Base-by-base conservation (phyloP, 2,329 filamentous ascomycete species). In the Ilyonectria robusta region DNA sequence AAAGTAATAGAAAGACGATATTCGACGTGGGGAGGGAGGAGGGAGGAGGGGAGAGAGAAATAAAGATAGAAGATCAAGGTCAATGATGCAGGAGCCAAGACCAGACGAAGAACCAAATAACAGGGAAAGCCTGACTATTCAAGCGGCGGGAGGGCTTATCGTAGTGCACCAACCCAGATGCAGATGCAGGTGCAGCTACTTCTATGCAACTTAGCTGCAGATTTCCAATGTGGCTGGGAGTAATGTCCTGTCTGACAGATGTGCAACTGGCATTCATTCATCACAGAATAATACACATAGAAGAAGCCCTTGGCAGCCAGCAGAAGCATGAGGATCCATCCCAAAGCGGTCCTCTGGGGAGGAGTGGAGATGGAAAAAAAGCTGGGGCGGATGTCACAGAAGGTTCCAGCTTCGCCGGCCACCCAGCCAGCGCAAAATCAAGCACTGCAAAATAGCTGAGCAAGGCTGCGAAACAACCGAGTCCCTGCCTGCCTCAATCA, bases 391-490 rank as follows among this genome's bases (percentile, higher is more conserved):
- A 40, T 33, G 31, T 10, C n/a, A 10, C 53, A 58, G 29, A 47
- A 59, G 56, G 29, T 58, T 56, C 53, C 53, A 56, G 53, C 48
- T n/a, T 40, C 11, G 26, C 26, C 26, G 26, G 26, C 26, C 26
- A 26, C 26, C 26, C 26, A 26, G 4, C 15, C 13, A n/a, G 37
- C 50, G 13, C 35, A 47, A 29, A 35, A 35, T 42, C 60, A 33
- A 53, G 54, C 44, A 21, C 21, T 21, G 21, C 21, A 21, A 21
- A 21, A 21, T 21, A 21, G 21, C 21, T 21, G 21, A 21, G 21
- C 21, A 21, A 21, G 21, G 21, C 21, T 21, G 21, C 21, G 21
- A 21, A 21, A 21, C 21, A 21, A 21, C 21, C 21, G 21, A 21
- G 21, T 21, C 21, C 21, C 21, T 21, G 21, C 21, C 21, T 21